Percentiles rank a stretch among this genome's conserved stretches.
phyloP scores from a whole-genome alignment of 345 rosid genomes.

The Bretschneidera sinensis region DNA sequence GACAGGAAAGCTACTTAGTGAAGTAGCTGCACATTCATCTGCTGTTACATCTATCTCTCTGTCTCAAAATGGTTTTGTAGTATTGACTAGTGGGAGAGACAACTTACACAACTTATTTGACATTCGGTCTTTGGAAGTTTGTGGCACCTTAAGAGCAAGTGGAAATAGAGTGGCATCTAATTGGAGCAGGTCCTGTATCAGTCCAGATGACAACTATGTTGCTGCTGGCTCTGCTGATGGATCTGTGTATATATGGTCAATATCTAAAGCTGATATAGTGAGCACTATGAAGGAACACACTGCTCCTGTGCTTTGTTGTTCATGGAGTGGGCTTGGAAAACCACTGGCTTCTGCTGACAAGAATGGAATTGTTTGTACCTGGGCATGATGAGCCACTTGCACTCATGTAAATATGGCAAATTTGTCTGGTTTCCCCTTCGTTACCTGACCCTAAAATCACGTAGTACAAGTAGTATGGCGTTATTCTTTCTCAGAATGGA shows the following conservation, averaged over 20 bases:
- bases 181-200: conserved; percentile 94
- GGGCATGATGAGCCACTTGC: conserved; percentile 47
- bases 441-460: no score
- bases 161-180: conserved; percentile 88
- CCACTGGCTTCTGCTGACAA: conserved; percentile 88
- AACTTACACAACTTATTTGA: conserved; percentile 86
- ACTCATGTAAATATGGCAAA: neutral
- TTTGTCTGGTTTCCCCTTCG: neutral
- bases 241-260: conserved; percentile 74
- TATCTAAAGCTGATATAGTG: conserved; percentile 65
- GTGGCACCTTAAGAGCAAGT: conserved; percentile 65
- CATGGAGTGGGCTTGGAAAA: conserved; percentile 90
- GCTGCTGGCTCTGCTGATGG: conserved; percentile 96
- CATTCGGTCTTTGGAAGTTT: conserved; percentile 78
- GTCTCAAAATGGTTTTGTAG: conserved; percentile 62
- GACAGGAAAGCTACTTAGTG: conserved; percentile 72
- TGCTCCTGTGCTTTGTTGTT: conserved; percentile 74
- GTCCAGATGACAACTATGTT: conserved; percentile 76
- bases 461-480: no score
- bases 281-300: conserved; percentile 75
- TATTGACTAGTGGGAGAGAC: conserved; percentile 91
- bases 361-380: conserved; percentile 70
- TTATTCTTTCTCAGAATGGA: no score
- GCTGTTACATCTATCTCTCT: conserved; percentile 70
- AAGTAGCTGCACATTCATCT: conserved; percentile 85